Base-by-base conservation (phyloP, 2,329 filamentous ascomycete genomes). In the Fusarium dimerum region DNA sequence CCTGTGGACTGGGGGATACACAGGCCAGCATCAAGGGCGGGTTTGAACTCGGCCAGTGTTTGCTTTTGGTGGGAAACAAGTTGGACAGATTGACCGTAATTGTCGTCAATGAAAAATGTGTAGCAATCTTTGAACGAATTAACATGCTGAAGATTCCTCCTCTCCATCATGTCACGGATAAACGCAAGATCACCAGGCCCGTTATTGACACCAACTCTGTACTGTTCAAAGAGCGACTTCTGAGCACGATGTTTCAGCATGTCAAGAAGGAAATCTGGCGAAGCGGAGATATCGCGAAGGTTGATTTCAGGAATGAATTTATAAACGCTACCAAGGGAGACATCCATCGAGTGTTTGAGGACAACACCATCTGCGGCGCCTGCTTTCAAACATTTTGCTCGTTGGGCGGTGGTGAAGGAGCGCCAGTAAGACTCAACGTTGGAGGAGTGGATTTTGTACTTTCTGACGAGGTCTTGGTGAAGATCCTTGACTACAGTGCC, bases 281-380 rank as follows among this genome's bases (percentile, higher is more conserved):
- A 62, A 1, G 65, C 58, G 4, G 72, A 57, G 2, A 79, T 61
- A 20, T 79, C 74, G 8, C 60, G 66, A 1, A 79, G 49, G 50
- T 80, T 78, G 68, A 68, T 72, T 44, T 79, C 78, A 0, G 76
- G 74, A 0, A 73, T 57, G 3, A 77, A 42, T n/a, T 72, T 73
- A 58, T 55, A 72, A 15, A 72, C 61, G n/a, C 66, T 65, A 1
- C 72, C 74, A 20, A 76, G 13, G 0, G 70, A 68, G 3, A 29
- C 26, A 47, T 79, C 75, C 3, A 18, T 26, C 2, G 69, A 50
- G 42, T 73, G 61, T 48, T 69, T 68, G 16, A 77, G 62, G 3
- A 77, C 67, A 10, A 45, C 48, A 7, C 70, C 69, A 0, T 73
- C 67, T 0, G 47, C 54, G 2, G 67, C 55, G 1, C 71, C 73